Base-by-base conservation (phyloP, 345 rosid genomes). In the Eucalyptus cladocalyx region DNA sequence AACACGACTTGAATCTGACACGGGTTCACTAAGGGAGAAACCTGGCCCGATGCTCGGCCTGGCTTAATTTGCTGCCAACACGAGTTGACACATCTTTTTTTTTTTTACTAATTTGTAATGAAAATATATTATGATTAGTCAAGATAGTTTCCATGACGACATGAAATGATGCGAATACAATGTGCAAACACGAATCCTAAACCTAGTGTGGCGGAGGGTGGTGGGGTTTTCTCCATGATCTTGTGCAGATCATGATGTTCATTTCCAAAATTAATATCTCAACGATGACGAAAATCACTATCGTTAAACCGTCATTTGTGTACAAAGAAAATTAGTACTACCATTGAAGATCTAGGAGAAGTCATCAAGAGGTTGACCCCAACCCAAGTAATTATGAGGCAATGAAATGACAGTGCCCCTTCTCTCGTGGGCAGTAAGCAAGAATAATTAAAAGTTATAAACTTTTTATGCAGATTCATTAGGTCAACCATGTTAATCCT, bases 31-130 rank as follows among this genome's bases (percentile, higher is more conserved):
- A 2, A 69, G 13, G 34, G 80, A 69, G 6, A 34, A 53, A 53
- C 11, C 42, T 3, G 12, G 80, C 40, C 23, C 21, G 0, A 23
- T 1, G 42, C 14, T 9, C 1, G 2, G 37, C 37, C 5, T 0
- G 0, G 0, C 37, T n/a, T 34, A 69, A 34, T 19, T 69, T 6
- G 14, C 10, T 18, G 2, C 40, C 24, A 19, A 9, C 14, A 9
- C 0, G 5, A 28, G 15, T 30, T 12, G 34, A 8, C 69, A 62
- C 34, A 14, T 28, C 56, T 53, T 53, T 26, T 11, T 62, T 62
- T 62, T 60, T 3, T 28, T 56, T 7, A 67, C 12, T 67, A 32
- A 32, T 32, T 17, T n/a, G 12, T 17, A 32, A 17, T 34, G 6
- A 9, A 69, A 69, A 5, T 8, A 34, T 4, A 40, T 9, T 34